A percentile compares a stretch with the other conserved stretches of the same genome.
phyloP scores from a whole-genome alignment of 805 yeast genomes.

The Candida peoriensis region DNA sequence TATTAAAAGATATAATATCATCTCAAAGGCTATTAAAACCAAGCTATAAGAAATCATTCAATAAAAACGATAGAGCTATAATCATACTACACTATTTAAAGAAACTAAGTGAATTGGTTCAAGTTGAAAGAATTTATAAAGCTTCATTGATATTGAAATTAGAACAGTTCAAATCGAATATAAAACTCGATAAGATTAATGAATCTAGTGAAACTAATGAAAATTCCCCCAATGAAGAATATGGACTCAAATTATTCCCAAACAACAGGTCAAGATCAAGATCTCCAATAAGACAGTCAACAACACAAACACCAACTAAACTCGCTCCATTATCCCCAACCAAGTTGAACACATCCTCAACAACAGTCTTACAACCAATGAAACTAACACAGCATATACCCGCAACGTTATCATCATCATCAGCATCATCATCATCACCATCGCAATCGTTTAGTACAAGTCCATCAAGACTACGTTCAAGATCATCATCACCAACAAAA shows the following conservation, averaged over 20 bases:
- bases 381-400: conserved; percentile 13
- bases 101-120: conserved; percentile 54
- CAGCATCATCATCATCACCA: conserved; percentile 3
- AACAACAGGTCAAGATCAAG: conserved; percentile 16
- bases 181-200: conserved; percentile 2
- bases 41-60: conserved; percentile 22
- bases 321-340: too few relatives aligned
- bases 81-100: conserved; percentile 46
- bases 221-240: conserved; percentile 7
- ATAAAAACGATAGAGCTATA: conserved; percentile 35
- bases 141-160: conserved; percentile 28
- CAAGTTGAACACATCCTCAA: too few relatives aligned
- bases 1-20: conserved; percentile 32
- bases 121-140: conserved; percentile 58
- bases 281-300: conserved; percentile 18
- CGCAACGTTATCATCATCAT: conserved; percentile 4
- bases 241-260: conserved; percentile 17
- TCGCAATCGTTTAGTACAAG: too few relatives aligned
- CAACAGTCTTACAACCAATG: conserved; percentile 1
- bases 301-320: conserved; percentile 15
- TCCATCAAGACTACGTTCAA: conserved; percentile 20
- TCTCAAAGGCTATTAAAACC: conserved; percentile 23
- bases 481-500: conserved; percentile 22
- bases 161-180: too few relatives aligned
- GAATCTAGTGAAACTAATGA: conserved; percentile 1